Base-by-base conservation (phyloP, 164 flowering plant genomes). In the Berberis vulgaris region DNA sequence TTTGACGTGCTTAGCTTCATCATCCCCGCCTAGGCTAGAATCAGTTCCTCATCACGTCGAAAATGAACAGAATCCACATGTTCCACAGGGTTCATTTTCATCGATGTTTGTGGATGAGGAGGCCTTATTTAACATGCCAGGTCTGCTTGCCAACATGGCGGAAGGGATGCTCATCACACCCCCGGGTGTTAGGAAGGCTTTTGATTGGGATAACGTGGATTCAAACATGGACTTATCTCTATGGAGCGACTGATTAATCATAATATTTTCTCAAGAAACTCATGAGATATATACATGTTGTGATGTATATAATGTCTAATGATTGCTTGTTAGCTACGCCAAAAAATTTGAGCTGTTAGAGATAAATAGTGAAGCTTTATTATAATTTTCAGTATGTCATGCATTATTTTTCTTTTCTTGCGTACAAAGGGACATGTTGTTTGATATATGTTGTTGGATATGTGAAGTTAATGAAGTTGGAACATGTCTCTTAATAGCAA, bases 121-220 rank as follows among this genome's bases (percentile, higher is more conserved):
- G 65, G 84, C 65, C 47, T 46, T 79, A 68, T 81, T 79, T 57
- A 77, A 81, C 54, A 77, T 76, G 81, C 84, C 76, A 1, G 71
- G 64, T 10, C 41, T 81, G 7, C 52, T 78, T 2, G 65, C 62
- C 13, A 66, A 77, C 63, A 69, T 81, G 78, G 84, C 84, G 1
- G 78, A 81, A 67, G 84, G 78, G 43, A 26, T 81, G 78, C 66
- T 81, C 7, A 53, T 81, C 2, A 63, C 76, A 0, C 84, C 80
- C 1, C 84, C 74, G 1, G 68, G 69, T 0, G 26, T 76, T 73
- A 42, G 71, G 3, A 58, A 52, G 8, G 54, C 13, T 4, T 52
- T 52, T 26, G n/a, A 52, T 10, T 52, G 54, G 54, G n/a, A 52
- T 4, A 26, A 52, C 4, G 11, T 1, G 1, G 54, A 52, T 52